These are phyloP conservation scores for Spergularia azorica DNA, from an alignment of 179 eudicot genomes.

Conservation along the genomic window DNA sequence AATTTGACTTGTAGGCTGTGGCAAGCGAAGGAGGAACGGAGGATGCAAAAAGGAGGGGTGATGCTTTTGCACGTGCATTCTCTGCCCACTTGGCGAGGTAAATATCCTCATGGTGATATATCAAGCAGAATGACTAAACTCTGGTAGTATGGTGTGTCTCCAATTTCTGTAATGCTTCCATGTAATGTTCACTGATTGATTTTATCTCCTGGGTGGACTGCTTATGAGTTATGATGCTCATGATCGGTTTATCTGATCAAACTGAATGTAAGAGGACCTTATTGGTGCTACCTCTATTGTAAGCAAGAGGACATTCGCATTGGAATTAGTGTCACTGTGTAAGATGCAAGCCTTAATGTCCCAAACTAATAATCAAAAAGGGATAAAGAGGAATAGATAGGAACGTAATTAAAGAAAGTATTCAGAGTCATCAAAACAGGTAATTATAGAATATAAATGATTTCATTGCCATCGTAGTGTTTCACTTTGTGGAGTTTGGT, in stretches of 20 bases:
- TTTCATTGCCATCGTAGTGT: background rate
- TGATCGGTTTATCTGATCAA: no score
- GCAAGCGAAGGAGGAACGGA: conserved; percentile 99
- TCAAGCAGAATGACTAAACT: no score
- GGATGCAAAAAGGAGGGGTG: conserved; percentile 96
- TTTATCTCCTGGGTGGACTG: no score
- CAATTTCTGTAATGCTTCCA: background rate
- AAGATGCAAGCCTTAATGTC: background rate
- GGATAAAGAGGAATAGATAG: no score
- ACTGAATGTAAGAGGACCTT: no score
- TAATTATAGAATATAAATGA: no score
- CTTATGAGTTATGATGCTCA: no score
- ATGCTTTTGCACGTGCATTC: conserved; percentile 99
- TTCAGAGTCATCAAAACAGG: no score
- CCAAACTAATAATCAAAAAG: background rate
- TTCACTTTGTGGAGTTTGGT: background rate
- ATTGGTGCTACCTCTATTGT: background rate
- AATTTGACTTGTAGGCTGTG: conserved; percentile 60
- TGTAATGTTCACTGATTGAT: background rate
- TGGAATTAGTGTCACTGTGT: background rate
- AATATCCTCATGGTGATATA: no score
- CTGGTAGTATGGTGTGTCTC: background rate
- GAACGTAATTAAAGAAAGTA: no score
- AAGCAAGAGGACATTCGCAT: no score
- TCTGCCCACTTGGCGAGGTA: conserved; percentile 99